A percentile compares a stretch with the other conserved stretches of the same genome.
phyloP scores from a whole-genome alignment of 352 stramenopile species.

The Saprolegnia diclina region DNA sequence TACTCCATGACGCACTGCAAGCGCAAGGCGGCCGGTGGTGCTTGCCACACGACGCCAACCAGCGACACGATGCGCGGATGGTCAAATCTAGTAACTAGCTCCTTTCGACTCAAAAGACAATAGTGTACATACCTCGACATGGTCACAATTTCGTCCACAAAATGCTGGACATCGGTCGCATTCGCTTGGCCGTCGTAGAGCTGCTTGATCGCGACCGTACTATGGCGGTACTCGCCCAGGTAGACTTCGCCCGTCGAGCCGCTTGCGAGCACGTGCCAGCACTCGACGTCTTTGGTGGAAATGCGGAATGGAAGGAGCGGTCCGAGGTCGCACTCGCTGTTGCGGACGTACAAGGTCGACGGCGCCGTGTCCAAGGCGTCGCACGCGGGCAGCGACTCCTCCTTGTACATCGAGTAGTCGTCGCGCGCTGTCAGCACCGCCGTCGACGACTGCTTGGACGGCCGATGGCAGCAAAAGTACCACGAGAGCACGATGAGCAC shows the following conservation, averaged over 20 bases:
- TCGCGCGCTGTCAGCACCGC: background rate
- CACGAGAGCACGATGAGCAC: background rate
- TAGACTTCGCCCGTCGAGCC: background rate
- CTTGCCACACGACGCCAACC: background rate
- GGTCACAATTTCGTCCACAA: background rate
- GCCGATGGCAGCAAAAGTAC: background rate
- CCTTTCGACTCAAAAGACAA: background rate
- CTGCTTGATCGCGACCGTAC: background rate
- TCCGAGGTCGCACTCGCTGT: background rate
- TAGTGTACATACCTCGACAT: background rate
- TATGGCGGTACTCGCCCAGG: background rate
- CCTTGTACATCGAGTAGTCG: background rate
- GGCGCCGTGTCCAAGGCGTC: background rate
- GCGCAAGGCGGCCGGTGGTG: background rate
- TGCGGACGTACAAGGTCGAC: background rate
- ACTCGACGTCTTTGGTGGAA: background rate
- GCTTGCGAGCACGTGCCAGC: background rate
- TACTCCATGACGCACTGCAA: slow-evolving; percentile 8
- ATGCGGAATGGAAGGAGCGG: background rate
- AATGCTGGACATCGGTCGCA: background rate
- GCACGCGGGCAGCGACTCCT: no score
- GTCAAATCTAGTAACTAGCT: background rate
- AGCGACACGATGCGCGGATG: background rate
- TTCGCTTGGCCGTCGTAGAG: background rate
- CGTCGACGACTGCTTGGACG: background rate